These are phyloP conservation scores for Trichothecium roseum DNA, from an alignment of 2,329 filamentous ascomycete species.

Conservation along the genomic window DNA sequence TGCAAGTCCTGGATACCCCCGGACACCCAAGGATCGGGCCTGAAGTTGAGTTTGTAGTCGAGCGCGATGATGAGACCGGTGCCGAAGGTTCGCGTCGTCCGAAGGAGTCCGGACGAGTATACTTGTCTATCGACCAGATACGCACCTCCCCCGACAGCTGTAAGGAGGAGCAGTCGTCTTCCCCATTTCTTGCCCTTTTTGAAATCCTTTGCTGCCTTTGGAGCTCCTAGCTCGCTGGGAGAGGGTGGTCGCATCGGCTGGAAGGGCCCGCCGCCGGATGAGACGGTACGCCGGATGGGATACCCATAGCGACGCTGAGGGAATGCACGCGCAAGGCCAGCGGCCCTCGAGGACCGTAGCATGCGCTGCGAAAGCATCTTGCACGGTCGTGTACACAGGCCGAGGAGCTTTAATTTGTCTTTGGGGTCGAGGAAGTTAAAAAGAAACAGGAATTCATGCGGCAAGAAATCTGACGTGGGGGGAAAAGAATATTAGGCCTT, in stretches of 20 bases:
- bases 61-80: constrained; percentile 70
- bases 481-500: too few relatives aligned
- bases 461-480: too few relatives aligned
- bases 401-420: too few relatives aligned
- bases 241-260: constrained; percentile 65
- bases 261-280: constrained; percentile 33
- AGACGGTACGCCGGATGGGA: constrained; percentile 8
- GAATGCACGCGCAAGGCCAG: constrained; percentile 2
- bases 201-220: constrained; percentile 61
- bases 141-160: constrained; percentile 45
- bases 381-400: too few relatives aligned
- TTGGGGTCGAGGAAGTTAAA: too few relatives aligned
- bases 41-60: constrained; percentile 97
- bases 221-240: constrained; percentile 66
- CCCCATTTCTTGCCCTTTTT: constrained; percentile 61
- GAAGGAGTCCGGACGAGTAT: constrained; percentile 69
- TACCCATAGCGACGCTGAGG: constrained; percentile 5
- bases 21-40: constrained; percentile 63
- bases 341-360: constrained; percentile 5
- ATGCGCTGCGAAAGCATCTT: constrained; percentile 1
- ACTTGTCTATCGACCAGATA: constrained; percentile 63
- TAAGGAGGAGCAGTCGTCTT: constrained; percentile 58
- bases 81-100: constrained; percentile 73
- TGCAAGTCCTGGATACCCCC: constrained; percentile 71
- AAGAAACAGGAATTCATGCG: too few relatives aligned